Conservation (phyloP, 2,329 filamentous ascomycete species). For the Phialophora verrucosa region DNA sequence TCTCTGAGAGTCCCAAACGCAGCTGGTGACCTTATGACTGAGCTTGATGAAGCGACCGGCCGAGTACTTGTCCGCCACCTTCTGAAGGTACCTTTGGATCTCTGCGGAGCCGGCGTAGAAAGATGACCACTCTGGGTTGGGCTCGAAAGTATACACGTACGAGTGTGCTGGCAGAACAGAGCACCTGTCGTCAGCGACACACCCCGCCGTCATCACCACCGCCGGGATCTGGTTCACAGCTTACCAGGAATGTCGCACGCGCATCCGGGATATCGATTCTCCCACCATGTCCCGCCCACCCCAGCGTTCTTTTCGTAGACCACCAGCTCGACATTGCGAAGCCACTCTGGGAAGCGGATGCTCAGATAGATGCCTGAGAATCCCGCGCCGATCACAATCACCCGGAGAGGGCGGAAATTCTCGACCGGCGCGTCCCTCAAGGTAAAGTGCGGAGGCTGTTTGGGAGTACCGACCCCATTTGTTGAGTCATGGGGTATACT, state of each 20-base stretch:
- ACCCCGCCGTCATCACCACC: neutral
- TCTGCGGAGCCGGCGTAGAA: constrained; percentile 26
- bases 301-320: constrained; percentile 41
- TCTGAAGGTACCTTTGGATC: constrained; percentile 30
- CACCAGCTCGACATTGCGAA: constrained; percentile 32
- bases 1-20: constrained; percentile 45
- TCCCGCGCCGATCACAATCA: constrained; percentile 49
- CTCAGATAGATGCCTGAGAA: constrained; percentile 49
- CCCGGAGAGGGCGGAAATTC: constrained; percentile 37
- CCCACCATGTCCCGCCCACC: constrained; percentile 43
- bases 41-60: constrained; percentile 64
- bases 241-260: constrained; percentile 28
- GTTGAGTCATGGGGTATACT: too few species aligned
- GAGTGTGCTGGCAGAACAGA: constrained; percentile 48
- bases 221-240: neutral
- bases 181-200: neutral
- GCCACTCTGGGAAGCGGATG: constrained; percentile 40
- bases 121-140: constrained; percentile 26
- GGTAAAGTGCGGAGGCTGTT: too few species aligned
- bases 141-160: constrained; percentile 33
- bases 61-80: constrained; percentile 22
- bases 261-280: constrained; percentile 42
- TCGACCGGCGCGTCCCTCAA: constrained; percentile 22
- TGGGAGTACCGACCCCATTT: too few species aligned
- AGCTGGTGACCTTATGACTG: constrained; percentile 59